Base-by-base conservation (phyloP, 306 rosid genomes). In the Ammopiptanthus mongolicus region DNA sequence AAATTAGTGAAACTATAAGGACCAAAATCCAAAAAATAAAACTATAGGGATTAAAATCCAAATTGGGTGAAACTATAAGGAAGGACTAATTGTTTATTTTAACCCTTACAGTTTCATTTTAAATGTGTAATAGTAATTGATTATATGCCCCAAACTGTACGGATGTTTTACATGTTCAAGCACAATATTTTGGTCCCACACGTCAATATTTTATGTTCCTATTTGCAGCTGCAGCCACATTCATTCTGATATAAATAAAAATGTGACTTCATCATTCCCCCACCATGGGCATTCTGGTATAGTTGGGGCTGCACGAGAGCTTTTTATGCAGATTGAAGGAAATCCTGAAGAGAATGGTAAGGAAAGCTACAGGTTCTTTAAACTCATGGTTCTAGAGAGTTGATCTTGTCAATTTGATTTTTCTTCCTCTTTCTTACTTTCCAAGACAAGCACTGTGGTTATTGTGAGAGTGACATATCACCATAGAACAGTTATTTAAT, bases 281-380 rank as follows among this genome's bases (percentile, higher is more conserved):
- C 98, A 89, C 84, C 69, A 81, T 69, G 97, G 90, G 42, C 98
- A 93, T 85, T 88, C 97, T 9, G 98, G 98, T 52, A 88, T 93
- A 70, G 93, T 87, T 66, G 88, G 80, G 86, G 92, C 98, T 71
- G 92, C 97, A 51, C 84, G 96, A 34, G 97, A 93, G 69, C 84
- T 93, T 71, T 93, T 79, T 78, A 84, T 65, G 86, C 92, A 89
- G 88, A 86, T 93, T 78, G 98, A 89, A 76, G 96, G 93, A 78
- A 83, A 77, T 70, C 74, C 83, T 57, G 81, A 58, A 48, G 78
- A 68, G 53, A 69, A 71, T 80, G 95, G 96, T 93, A 82, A 67
- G 80, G 64, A 36, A 53, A 71, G 28, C 69, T 59, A 42, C 56
- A 56, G 64, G 14, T 74, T n/a, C 63, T 71, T 51, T 11, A 28